Conservation (phyloP, 257 asterid genomes). For the Solanum okadae region DNA sequence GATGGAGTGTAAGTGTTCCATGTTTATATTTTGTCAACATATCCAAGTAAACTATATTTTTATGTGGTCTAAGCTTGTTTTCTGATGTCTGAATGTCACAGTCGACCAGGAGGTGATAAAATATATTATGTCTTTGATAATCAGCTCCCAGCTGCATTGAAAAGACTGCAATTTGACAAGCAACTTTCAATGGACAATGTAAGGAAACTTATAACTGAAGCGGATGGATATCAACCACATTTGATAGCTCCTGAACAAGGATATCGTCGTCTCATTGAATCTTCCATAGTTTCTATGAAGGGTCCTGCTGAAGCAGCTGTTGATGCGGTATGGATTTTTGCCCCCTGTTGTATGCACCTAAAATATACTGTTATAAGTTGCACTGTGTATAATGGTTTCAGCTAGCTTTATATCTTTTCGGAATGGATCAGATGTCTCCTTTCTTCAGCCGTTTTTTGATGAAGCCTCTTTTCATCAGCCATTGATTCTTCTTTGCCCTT, state of each 20-base stretch:
- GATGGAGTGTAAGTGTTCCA: conserved; percentile 57
- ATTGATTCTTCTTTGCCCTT: neutral
- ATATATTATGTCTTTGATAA: conserved; percentile 59
- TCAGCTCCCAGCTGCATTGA: conserved; percentile 67
- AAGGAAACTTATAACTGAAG: conserved; percentile 56
- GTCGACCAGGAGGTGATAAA: conserved; percentile 85
- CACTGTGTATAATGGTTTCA: neutral
- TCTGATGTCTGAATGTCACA: conserved; percentile 14
- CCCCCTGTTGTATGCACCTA: neutral
- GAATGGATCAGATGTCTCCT: neutral
- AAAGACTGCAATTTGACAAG: conserved; percentile 71
- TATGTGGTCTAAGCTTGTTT: neutral
- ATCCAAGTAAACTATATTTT: neutral
- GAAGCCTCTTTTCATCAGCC: neutral
- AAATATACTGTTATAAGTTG: neutral
- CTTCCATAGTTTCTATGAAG: conserved; percentile 50
- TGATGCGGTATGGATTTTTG: conserved; percentile 45
- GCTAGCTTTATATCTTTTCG: neutral
- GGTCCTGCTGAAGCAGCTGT: conserved; percentile 81
- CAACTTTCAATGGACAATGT: conserved; percentile 75
- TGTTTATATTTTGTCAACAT: neutral
- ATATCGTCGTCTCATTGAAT: conserved; percentile 67
- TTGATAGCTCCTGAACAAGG: conserved; percentile 84
- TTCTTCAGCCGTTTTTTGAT: neutral
- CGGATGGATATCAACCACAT: conserved; percentile 83